These are phyloP conservation scores for Aspergillus kassunensis DNA, from an alignment of 495 filamentous ascomycete species.

Conservation along the genomic window DNA sequence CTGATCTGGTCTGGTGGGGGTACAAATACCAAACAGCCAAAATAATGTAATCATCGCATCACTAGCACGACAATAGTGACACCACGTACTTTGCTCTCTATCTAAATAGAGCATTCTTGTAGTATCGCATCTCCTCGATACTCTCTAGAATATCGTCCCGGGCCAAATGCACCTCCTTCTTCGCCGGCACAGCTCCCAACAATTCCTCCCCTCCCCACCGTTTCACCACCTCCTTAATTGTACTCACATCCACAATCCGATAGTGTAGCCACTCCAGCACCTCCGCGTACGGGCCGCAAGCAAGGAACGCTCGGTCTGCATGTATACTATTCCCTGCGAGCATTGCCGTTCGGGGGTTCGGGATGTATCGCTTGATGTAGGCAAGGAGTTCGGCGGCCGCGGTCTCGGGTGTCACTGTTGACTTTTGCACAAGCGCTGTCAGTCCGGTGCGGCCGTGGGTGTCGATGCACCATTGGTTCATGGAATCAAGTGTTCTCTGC, in stretches of 20 bases:
- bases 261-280: constrained; percentile 79
- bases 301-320: constrained; percentile 79
- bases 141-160: constrained; percentile 90
- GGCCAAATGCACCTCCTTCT: constrained; percentile 76
- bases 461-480: constrained; percentile 68
- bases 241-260: constrained; percentile 87
- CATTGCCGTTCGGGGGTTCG: constrained; percentile 58
- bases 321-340: constrained; percentile 93
- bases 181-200: constrained; percentile 58
- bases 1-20: constrained; percentile 3
- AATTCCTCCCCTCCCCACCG: constrained; percentile 70
- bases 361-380: constrained; percentile 71
- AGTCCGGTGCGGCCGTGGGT: constrained; percentile 71
- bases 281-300: constrained; percentile 63
- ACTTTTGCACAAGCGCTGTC: constrained; percentile 69
- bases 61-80: not conserved
- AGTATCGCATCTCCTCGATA: constrained; percentile 85
- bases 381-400: constrained; percentile 70
- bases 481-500: constrained; percentile 63
- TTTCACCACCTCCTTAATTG: constrained; percentile 80
- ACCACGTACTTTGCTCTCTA: not conserved
- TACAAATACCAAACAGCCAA: no score
- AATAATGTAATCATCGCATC: constrained; percentile 5
- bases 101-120: constrained; percentile 44
- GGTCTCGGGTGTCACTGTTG: constrained; percentile 63